These are phyloP conservation scores for Graphiopsis chlorocephala DNA, from an alignment of 2,329 filamentous ascomycete genomes.

Conservation along the genomic window DNA sequence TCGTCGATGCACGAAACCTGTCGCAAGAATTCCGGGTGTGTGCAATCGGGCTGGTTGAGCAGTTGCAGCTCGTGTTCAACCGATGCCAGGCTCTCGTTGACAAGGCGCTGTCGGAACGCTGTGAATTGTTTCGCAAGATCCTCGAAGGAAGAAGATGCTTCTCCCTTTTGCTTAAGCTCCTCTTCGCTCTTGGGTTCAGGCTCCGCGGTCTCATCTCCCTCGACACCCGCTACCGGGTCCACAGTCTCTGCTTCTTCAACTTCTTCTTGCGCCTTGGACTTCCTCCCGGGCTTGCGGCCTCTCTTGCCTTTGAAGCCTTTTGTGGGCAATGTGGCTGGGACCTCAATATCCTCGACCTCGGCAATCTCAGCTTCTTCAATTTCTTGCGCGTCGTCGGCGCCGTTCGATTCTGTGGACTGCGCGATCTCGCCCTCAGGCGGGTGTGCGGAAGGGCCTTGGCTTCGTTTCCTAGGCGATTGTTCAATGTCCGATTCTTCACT, in stretches of 20 bases:
- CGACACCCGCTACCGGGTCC: conserved; percentile 16
- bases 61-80: conserved; percentile 67
- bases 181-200: conserved; percentile 50
- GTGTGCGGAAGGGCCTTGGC: conserved; percentile 23
- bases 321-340: conserved; percentile 12
- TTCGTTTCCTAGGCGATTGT: conserved; percentile 36
- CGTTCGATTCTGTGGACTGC: conserved; percentile 17
- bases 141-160: conserved; percentile 47
- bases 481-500: conserved; percentile 36
- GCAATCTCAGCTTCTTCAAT: conserved; percentile 18
- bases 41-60: conserved; percentile 57
- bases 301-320: conserved; percentile 26
- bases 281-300: conserved; percentile 14
- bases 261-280: conserved; percentile 30
- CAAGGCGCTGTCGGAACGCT: conserved; percentile 67
- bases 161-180: conserved; percentile 44
- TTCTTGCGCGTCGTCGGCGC: conserved; percentile 38
- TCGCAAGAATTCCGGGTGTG: conserved; percentile 86
- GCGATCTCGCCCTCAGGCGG: conserved; percentile 14
- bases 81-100: conserved; percentile 60
- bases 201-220: conserved; percentile 26
- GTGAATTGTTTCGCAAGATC: conserved; percentile 86
- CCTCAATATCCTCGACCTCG: conserved; percentile 40
- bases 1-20: conserved; percentile 86
- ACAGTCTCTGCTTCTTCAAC: conserved; percentile 33